Base-by-base conservation (phyloP, 106 monocot species). In the Dendrobium chrysotoxum region DNA sequence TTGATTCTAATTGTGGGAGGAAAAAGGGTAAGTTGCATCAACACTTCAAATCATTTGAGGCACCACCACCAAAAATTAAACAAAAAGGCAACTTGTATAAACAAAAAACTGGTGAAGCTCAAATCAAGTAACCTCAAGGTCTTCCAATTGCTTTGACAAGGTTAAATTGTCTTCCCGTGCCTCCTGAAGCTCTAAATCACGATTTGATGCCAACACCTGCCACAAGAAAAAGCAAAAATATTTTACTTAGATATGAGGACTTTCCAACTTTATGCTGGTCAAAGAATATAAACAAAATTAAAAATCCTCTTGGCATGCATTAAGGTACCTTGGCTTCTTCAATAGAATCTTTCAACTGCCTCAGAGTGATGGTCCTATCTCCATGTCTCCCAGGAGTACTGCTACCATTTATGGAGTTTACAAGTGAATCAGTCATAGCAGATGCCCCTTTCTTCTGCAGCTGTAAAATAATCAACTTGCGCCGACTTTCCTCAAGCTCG, bases 401-500 rank as follows among this genome's bases (percentile, higher is more conserved):
- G 66, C 66, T 85, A 73, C 94, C 92, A 83, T 99, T 99, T 40
- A 82, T 81, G 75, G 53, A 65, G 86, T 65, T 89, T 26, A 79
- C 45, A 77, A 83, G 44, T 68, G 93, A 81, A 73, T 84, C 53
- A 79, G 83, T 79, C 79, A 93, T 74, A 8, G 78, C 65, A 77
- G 89, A 81, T 65, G 86, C 25, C 47, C 94, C 92, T 81, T 89
- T 85, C 81, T 86, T 95, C 61, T 95, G 92, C 89, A 95, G 87
- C 86, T 99, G 92, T 40, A 99, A 83, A 83, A 86, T 83, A 84
- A 89, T 88, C 83, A 99, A 82, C 85, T 95, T 99, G 40, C 98
- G 88, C 31, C 92, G 83, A 81, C 88, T 99, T 88, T 99, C 98
- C 84, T 99, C 98, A 74, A 99, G 95, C 76, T 99, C 98, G 38